Conservation (phyloP, 1,284 basidiomycete genomes). For the Pseudozyma flocculosa region DNA sequence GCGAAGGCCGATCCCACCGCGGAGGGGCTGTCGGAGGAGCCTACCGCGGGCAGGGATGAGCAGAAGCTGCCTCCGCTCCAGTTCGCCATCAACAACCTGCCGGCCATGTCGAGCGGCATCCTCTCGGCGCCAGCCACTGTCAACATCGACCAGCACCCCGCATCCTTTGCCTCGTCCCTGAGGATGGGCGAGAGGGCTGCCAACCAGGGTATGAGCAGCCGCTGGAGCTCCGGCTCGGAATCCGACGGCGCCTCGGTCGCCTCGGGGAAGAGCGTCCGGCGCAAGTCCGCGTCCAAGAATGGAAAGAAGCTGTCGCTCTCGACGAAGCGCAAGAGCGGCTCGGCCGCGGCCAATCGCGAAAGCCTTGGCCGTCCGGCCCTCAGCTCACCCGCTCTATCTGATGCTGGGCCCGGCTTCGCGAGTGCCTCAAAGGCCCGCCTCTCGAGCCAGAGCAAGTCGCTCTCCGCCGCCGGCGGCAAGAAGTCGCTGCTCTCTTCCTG, state of each 20-base stretch:
- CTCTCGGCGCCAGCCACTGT: not conserved
- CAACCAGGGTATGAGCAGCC: constrained; percentile 7
- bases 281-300: constrained; percentile 23
- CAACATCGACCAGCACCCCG: not conserved
- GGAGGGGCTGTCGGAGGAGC: too few relatives aligned
- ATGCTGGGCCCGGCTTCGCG: not conserved
- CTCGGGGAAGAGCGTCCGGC: constrained; percentile 10
- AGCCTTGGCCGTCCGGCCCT: not conserved
- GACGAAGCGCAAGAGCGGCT: constrained; percentile 25
- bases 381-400: not conserved
- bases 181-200: not conserved
- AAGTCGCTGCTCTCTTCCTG: constrained; percentile 11
- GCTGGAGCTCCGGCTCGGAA: constrained; percentile 48
- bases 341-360: too few relatives aligned
- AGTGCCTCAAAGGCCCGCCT: not conserved
- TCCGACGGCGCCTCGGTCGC: constrained; percentile 21
- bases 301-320: constrained; percentile 21
- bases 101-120: not conserved
- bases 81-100: constrained; percentile 15
- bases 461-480: not conserved
- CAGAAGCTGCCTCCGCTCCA: constrained; percentile 21
- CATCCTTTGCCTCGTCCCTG: too few relatives aligned
- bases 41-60: too few relatives aligned
- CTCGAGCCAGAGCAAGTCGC: not conserved
- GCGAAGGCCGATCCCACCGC: not conserved